Conservation (phyloP, 768 basidiomycete genomes). For the Clathrus columnatus region DNA sequence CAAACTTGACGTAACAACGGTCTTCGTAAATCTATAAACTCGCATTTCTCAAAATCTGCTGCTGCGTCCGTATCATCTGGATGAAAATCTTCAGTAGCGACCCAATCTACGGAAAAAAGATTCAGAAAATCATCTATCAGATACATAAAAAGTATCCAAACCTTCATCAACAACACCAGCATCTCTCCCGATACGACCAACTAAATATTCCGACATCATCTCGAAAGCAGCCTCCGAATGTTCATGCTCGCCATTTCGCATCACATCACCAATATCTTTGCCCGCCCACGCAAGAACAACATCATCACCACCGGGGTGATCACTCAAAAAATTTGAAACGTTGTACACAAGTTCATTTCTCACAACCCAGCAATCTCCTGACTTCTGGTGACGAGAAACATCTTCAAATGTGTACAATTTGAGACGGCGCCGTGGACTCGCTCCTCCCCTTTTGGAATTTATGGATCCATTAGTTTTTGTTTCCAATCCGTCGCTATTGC, state of each 20-base stretch:
- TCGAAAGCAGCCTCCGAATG: constrained; percentile 89
- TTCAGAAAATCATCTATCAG: neutral
- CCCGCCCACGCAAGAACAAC: constrained; percentile 77
- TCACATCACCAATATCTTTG: constrained; percentile 67
- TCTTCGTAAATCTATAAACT: constrained; percentile 84
- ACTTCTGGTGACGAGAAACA: constrained; percentile 51
- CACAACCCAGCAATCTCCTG: constrained; percentile 72
- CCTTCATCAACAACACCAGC: constrained; percentile 74
- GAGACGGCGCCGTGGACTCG: constrained; percentile 11
- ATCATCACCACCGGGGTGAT: constrained; percentile 96
- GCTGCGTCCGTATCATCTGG: constrained; percentile 81
- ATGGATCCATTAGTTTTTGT: no score
- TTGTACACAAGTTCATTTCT: constrained; percentile 83
- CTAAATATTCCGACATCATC: constrained; percentile 79
- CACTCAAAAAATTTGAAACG: constrained; percentile 70
- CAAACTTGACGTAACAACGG: constrained; percentile 77
- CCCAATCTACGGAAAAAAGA: constrained; percentile 56
- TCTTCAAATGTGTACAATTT: constrained; percentile 62
- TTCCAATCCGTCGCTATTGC: no score
- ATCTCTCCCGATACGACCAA: constrained; percentile 74
- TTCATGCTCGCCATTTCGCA: constrained; percentile 81
- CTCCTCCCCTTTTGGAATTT: no score
- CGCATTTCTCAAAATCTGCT: constrained; percentile 79
- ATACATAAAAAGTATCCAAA: constrained; percentile 29
- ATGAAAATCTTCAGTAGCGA: constrained; percentile 80